A percentile compares a stretch with the other conserved stretches of the same genome.
Evolutionary conservation across 208 protist genomes (phyloP).

Genomic region (Vickermania spadyakhi): DNA sequence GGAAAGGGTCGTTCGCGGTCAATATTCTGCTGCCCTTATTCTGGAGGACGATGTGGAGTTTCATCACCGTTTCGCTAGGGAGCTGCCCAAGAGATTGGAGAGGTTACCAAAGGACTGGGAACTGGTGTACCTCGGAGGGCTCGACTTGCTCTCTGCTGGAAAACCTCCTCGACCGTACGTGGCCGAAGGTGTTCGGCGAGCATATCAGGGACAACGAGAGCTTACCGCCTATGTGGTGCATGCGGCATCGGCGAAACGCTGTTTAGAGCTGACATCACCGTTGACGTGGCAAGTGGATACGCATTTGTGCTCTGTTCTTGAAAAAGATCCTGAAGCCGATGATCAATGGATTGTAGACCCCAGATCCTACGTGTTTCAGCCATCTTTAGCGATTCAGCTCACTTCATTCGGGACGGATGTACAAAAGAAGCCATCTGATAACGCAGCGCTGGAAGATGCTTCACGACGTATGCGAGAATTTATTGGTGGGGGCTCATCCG

Average conservation of each 20-base stretch:
- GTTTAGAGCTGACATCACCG: slow-evolving; percentile 64
- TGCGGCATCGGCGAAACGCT: slow-evolving; percentile 50
- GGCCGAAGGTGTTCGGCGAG: slow-evolving; percentile 62
- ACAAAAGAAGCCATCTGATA: slow-evolving; percentile 67
- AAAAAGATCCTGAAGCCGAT: slow-evolving; percentile 41
- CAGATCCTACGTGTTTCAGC: slow-evolving; percentile 86
- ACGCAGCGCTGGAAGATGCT: slow-evolving; percentile 74
- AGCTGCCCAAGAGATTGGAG: slow-evolving; percentile 40
- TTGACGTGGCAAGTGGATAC: slow-evolving; percentile 91
- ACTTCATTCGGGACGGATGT: slow-evolving; percentile 84
- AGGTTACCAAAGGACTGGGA: slow-evolving; percentile 78
- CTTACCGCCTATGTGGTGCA: slow-evolving; percentile 85
- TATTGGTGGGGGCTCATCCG: slow-evolving; percentile 72
- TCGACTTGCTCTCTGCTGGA: slow-evolving; percentile 68
- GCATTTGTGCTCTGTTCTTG: slow-evolving; percentile 63
- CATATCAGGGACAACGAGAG: slow-evolving; percentile 84
- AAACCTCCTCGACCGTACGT: slow-evolving; percentile 83
- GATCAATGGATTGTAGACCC: slow-evolving; percentile 84
- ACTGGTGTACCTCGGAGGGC: slow-evolving; percentile 80
- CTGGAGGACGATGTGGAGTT: slow-evolving; percentile 90
- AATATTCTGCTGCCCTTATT: slow-evolving; percentile 43
- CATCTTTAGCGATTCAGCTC: slow-evolving; percentile 80
- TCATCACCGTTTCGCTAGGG: slow-evolving; percentile 52
- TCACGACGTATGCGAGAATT: slow-evolving; percentile 86
- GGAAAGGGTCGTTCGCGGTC: slow-evolving; percentile 42